Evolutionary conservation across 768 basidiomycete genomes (phyloP).

Genomic region (Myochromella boudieri): DNA sequence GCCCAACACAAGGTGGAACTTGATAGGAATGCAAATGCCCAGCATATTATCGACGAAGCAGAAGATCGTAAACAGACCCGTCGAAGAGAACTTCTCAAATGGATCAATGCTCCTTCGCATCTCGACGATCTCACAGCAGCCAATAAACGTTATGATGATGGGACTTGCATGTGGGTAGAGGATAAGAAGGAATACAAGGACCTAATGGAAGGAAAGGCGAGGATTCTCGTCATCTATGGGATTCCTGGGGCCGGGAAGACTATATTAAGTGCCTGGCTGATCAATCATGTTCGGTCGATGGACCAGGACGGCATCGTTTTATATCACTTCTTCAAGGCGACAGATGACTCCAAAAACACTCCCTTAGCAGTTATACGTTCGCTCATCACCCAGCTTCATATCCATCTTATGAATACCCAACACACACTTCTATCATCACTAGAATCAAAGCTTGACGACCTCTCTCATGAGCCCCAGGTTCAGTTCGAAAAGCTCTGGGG

Average conservation of each 20-base stretch:
- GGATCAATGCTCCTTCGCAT: constrained; percentile 8
- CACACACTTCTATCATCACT: background rate
- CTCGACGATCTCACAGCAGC: constrained; percentile 2
- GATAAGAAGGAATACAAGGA: background rate
- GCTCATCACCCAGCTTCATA: background rate
- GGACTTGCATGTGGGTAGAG: constrained; percentile 11
- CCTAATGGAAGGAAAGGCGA: background rate
- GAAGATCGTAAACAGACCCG: no score
- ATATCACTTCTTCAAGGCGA: constrained; percentile 13
- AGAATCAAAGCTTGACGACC: background rate
- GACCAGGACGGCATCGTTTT: background rate
- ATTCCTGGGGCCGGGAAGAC: constrained; percentile 10
- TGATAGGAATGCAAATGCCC: background rate
- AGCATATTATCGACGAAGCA: no score
- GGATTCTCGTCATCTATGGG: constrained; percentile 4
- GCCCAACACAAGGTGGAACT: background rate
- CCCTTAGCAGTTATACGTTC: background rate
- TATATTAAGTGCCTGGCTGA: constrained; percentile 11
- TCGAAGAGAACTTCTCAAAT: background rate
- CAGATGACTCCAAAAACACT: constrained; percentile 1
- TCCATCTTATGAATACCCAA: background rate
- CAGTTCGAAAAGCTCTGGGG: background rate
- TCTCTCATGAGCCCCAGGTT: background rate
- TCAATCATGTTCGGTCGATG: background rate
- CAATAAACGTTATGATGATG: background rate